phyloP scores from a whole-genome alignment of 169 alveolate genomes.

The Theileria annulata region DNA sequence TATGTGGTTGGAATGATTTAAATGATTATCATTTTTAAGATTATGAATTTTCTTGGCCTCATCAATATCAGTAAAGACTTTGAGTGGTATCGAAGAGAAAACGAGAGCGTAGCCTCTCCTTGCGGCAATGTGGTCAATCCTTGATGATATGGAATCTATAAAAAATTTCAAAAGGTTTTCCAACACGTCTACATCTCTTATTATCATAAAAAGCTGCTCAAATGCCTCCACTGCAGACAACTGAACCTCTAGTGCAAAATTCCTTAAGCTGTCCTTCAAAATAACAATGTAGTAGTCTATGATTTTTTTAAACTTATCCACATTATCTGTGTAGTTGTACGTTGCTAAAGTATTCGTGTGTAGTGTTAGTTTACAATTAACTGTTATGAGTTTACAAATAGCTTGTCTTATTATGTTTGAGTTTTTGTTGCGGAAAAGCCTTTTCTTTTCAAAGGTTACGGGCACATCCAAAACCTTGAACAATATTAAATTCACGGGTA shows the following conservation, averaged over 20 bases:
- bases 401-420: conserved; percentile 35
- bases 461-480: conserved; percentile 32
- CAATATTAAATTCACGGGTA: conserved; percentile 8
- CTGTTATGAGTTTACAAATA: conserved; percentile 32
- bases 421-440: conserved; percentile 38
- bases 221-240: conserved; percentile 53
- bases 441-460: conserved; percentile 36
- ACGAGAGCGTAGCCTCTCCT: conserved; percentile 56
- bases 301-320: conserved; percentile 1
- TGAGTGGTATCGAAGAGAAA: conserved; percentile 17
- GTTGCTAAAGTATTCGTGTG: neutral
- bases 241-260: conserved; percentile 53
- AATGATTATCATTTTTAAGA: too few species aligned
- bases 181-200: neutral
- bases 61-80: too few species aligned
- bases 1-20: too few species aligned
- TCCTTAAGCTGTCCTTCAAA: conserved; percentile 43
- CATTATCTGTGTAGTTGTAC: neutral
- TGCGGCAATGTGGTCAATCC: conserved; percentile 40
- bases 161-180: conserved; percentile 1
- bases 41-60: too few species aligned
- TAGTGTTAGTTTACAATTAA: conserved; percentile 13
- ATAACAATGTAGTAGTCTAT: conserved; percentile 24
- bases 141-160: conserved; percentile 4
- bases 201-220: conserved; percentile 2